Evolutionary conservation across 2,329 filamentous ascomycete genomes (phyloP).

Genomic region (Hypoxylon sp.): DNA sequence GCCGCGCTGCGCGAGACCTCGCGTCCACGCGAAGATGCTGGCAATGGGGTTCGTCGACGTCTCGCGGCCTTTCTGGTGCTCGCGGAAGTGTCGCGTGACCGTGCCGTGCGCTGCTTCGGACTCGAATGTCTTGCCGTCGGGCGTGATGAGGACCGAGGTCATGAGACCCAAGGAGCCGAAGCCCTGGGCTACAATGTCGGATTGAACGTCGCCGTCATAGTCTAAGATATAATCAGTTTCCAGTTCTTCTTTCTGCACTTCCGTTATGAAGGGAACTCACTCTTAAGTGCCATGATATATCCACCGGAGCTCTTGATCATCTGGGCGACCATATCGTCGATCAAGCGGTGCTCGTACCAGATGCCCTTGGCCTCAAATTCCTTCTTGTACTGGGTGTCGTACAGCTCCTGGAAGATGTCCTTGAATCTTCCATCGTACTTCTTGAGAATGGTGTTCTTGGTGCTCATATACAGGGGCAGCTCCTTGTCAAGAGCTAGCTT

Average conservation of each 20-base stretch:
- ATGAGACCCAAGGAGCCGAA: slow-evolving; percentile 98
- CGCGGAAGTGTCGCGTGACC: slow-evolving; percentile 97
- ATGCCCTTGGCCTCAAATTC: slow-evolving; percentile 92
- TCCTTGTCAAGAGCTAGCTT: slow-evolving; percentile 91
- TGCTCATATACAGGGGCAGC: slow-evolving; percentile 98
- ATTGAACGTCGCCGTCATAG: slow-evolving; percentile 99
- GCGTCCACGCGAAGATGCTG: slow-evolving; percentile 99
- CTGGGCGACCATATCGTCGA: slow-evolving; percentile 99
- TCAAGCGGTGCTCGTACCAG: slow-evolving; percentile 99
- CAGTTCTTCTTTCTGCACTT: neutral
- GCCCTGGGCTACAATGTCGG: slow-evolving; percentile 97
- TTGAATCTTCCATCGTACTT: slow-evolving; percentile 99
- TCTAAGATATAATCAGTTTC: slow-evolving; percentile 66
- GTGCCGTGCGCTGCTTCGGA: slow-evolving; percentile 98
- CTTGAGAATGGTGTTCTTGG: slow-evolving; percentile 99
- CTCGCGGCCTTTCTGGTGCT: slow-evolving; percentile 97
- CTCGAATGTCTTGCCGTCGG: slow-evolving; percentile 96
- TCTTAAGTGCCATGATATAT: slow-evolving; percentile 98
- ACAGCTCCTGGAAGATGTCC: slow-evolving; percentile 99
- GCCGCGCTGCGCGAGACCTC: slow-evolving; percentile 92
- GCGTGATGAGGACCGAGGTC: slow-evolving; percentile 97
- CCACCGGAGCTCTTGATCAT: slow-evolving; percentile 99
- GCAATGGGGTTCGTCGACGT: slow-evolving; percentile 99
- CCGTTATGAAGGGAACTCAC: slow-evolving; percentile 64
- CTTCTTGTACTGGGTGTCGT: slow-evolving; percentile 86